A percentile compares a stretch with the other conserved stretches of the same genome.
phyloP scores from a whole-genome alignment of 495 filamentous ascomycete genomes.

The Xylaria castorea region DNA sequence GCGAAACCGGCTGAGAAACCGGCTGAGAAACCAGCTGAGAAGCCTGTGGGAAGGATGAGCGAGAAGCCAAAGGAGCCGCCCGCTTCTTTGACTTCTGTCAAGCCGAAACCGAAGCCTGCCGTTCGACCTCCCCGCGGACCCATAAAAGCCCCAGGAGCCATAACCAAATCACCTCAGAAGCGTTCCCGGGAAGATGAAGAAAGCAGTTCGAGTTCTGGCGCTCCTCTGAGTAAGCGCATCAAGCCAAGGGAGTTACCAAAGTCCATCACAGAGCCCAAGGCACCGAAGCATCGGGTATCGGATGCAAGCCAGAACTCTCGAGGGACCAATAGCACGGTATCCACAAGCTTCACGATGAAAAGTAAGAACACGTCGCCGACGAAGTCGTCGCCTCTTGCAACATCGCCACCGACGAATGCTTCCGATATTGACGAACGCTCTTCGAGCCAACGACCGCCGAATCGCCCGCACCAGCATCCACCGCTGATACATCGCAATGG shows the following conservation, averaged over 20 bases:
- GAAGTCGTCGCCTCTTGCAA: constrained; percentile 77
- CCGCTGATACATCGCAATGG: constrained; percentile 33
- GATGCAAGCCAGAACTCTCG: constrained; percentile 56
- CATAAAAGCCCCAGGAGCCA: constrained; percentile 39
- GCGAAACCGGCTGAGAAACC: constrained; percentile 42
- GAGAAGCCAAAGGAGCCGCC: constrained; percentile 45
- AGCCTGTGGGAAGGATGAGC: constrained; percentile 34
- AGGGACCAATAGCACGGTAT: constrained; percentile 34
- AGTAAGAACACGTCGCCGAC: constrained; percentile 64
- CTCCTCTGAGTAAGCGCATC: constrained; percentile 58
- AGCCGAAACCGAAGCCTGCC: constrained; percentile 38
- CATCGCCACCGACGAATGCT: constrained; percentile 78
- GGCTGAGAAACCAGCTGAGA: constrained; percentile 44
- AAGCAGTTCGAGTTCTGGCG: constrained; percentile 58
- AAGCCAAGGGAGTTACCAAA: constrained; percentile 47
- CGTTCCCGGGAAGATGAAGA: constrained; percentile 54
- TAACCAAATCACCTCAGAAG: constrained; percentile 42
- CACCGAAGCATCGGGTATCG: constrained; percentile 48
- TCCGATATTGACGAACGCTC: constrained; percentile 63
- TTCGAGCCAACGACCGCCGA: constrained; percentile 41
- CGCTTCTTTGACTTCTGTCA: constrained; percentile 26
- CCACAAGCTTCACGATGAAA: constrained; percentile 45
- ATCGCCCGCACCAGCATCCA: constrained; percentile 32
- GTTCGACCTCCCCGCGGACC: constrained; percentile 38
- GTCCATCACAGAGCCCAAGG: constrained; percentile 29